Conservation (phyloP, 2,329 filamentous ascomycete genomes). For the Colletotrichum somersetense region DNA sequence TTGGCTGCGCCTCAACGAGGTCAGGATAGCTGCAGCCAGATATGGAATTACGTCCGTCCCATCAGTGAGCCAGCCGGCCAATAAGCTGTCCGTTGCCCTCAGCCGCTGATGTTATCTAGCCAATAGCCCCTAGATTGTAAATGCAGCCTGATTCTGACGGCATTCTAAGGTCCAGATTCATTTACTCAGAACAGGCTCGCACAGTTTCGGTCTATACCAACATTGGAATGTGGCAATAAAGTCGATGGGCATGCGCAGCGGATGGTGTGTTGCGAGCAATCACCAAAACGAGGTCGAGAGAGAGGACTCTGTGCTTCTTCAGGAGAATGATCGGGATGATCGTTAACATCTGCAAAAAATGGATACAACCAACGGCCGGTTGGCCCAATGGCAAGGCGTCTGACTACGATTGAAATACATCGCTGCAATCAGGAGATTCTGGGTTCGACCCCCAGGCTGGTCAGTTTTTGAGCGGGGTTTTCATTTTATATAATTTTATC, state of each 20-base stretch:
- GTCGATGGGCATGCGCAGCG: background rate
- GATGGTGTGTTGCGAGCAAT: background rate
- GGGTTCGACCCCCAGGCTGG: slow-evolving; percentile 42
- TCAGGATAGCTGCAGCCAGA: background rate
- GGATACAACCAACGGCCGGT: slow-evolving; percentile 20
- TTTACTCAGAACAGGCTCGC: too few species aligned
- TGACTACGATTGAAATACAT: slow-evolving; percentile 51
- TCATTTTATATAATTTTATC: too few species aligned
- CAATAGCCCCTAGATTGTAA: background rate
- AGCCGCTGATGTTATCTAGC: background rate
- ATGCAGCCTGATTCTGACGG: background rate
- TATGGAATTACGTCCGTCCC: background rate
- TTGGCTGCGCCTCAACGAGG: background rate
- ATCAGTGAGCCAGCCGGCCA: background rate
- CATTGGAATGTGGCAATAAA: too few species aligned
- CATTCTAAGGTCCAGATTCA: too few species aligned
- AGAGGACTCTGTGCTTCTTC: accelerated
- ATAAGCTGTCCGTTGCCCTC: too few species aligned
- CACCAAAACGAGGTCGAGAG: background rate
- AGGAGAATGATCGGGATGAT: accelerated
- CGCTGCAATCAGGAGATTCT: slow-evolving; percentile 38
- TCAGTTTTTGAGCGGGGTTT: background rate
- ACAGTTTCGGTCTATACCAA: too few species aligned
- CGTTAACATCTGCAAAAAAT: background rate
- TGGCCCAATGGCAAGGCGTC: slow-evolving; percentile 59